A percentile compares a stretch with the other conserved stretches of the same genome.
Conservation (phyloP, 495 filamentous ascomycete genomes). For the Filosporella fistucella region DNA sequence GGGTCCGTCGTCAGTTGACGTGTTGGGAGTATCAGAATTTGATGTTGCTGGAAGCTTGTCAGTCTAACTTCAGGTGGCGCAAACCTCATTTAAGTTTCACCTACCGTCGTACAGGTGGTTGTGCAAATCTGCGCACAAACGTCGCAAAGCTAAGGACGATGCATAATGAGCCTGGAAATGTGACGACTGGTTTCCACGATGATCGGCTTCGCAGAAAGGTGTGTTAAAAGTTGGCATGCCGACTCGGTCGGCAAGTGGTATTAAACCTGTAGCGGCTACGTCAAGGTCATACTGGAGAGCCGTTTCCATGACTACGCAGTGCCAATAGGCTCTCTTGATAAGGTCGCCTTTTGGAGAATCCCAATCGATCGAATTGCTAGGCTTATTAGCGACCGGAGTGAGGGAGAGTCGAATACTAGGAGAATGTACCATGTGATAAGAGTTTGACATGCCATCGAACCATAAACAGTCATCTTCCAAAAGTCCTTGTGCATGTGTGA, state of each 20-base stretch:
- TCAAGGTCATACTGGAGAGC: conserved; percentile 49
- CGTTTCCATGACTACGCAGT: conserved; percentile 55
- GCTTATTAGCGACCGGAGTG: conserved; percentile 1
- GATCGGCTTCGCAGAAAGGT: conserved; percentile 39
- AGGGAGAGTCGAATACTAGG: conserved; percentile 2
- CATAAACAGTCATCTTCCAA: conserved; percentile 49
- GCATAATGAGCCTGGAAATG: conserved; percentile 53
- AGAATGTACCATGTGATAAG: conserved; percentile 41
- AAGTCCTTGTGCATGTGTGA: conserved; percentile 40
- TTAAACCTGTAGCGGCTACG: conserved; percentile 46
- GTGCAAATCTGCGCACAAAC: conserved; percentile 45
- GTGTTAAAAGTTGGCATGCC: conserved; percentile 46
- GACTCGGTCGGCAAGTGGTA: conserved; percentile 41
- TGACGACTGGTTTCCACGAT: conserved; percentile 40
- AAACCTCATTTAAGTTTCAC: no score
- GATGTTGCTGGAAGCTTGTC: conserved; percentile 10
- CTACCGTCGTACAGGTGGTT: conserved; percentile 43
- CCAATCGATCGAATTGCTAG: conserved; percentile 42
- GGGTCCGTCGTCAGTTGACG: conserved; percentile 17
- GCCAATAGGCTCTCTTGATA: conserved; percentile 53
- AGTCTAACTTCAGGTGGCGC: no score
- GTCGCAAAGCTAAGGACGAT: conserved; percentile 52
- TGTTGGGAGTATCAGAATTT: conserved; percentile 8
- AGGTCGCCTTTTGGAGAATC: conserved; percentile 41
- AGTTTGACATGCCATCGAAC: conserved; percentile 48